Conservation (phyloP, 164 flowering plant genomes). For the Magnolia officinalis region DNA sequence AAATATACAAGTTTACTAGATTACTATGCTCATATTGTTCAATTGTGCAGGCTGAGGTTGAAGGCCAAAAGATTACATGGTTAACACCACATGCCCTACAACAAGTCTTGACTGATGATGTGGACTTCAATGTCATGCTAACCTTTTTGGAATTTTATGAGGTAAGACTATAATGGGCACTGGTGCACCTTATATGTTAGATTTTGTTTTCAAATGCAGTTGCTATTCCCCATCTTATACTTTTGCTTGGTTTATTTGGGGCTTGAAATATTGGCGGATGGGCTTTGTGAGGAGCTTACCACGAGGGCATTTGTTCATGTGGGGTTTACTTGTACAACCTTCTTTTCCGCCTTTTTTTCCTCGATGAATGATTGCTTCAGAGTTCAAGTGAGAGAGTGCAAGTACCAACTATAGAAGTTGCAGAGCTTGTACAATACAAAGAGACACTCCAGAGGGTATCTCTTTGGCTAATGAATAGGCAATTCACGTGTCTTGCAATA, state of each 20-base stretch:
- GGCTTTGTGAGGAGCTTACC: background rate
- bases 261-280: background rate
- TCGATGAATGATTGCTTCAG: background rate
- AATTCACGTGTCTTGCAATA: no score
- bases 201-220: background rate
- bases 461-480: no score
- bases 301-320: background rate
- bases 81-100: conserved; percentile 79
- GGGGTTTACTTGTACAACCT: background rate
- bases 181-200: background rate
- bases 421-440: no score
- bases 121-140: conserved; percentile 72
- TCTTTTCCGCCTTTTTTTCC: background rate
- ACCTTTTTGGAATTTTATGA: conserved; percentile 84
- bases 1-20: background rate
- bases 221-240: background rate
- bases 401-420: no score
- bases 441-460: no score
- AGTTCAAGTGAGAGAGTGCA: no score
- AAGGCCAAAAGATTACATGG: conserved; percentile 91
- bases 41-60: conserved; percentile 65
- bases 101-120: conserved; percentile 85
- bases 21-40: conserved; percentile 1
- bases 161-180: conserved; percentile 33
- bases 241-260: background rate